Percentiles rank a stretch among this genome's conserved stretches.
These are phyloP conservation scores for Sherardia arvensis DNA, from an alignment of 257 asterid genomes.

Conservation along the genomic window DNA sequence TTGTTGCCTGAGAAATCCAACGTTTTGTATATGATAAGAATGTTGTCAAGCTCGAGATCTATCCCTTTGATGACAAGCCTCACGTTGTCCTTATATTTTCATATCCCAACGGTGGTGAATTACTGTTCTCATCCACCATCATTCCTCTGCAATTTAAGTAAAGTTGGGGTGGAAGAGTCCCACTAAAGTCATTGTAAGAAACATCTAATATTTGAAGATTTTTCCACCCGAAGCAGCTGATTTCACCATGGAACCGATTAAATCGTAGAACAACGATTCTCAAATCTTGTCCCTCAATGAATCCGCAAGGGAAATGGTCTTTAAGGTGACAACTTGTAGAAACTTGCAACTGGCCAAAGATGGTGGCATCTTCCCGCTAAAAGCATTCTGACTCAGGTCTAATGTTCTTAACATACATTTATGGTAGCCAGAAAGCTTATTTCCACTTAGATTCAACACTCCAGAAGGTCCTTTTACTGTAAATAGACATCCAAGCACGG, in stretches of 20 bases:
- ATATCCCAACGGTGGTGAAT: slow-evolving; percentile 7
- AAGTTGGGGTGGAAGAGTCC: slow-evolving; percentile 5
- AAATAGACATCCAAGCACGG: too few species aligned
- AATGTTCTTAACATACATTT: slow-evolving; percentile 22
- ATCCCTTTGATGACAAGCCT: slow-evolving; percentile 45
- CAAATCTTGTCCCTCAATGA: slow-evolving; percentile 7
- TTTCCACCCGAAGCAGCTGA: slow-evolving; percentile 26
- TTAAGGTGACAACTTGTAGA: slow-evolving; percentile 29
- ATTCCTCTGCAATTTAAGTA: slow-evolving; percentile 22
- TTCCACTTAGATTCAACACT: slow-evolving; percentile 25
- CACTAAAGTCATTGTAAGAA: slow-evolving; percentile 25
- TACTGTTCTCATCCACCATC: slow-evolving; percentile 3
- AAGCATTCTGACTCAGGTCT: slow-evolving; percentile 27
- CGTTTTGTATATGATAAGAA: slow-evolving; percentile 23
- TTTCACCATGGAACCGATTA: slow-evolving; percentile 20
- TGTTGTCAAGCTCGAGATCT: slow-evolving; percentile 48
- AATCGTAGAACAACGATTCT: slow-evolving; percentile 18
- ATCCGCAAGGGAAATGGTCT: slow-evolving; percentile 31
- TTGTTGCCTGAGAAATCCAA: slow-evolving; percentile 50
- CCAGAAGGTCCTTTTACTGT: too few species aligned
- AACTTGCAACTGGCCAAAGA: slow-evolving; percentile 28
- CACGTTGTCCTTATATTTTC: slow-evolving; percentile 50
- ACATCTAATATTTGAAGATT: slow-evolving; percentile 29
- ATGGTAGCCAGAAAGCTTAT: slow-evolving; percentile 18
- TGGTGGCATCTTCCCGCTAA: slow-evolving; percentile 30